phyloP scores from a whole-genome alignment of 257 asterid species.

The Fraxinus americana region DNA sequence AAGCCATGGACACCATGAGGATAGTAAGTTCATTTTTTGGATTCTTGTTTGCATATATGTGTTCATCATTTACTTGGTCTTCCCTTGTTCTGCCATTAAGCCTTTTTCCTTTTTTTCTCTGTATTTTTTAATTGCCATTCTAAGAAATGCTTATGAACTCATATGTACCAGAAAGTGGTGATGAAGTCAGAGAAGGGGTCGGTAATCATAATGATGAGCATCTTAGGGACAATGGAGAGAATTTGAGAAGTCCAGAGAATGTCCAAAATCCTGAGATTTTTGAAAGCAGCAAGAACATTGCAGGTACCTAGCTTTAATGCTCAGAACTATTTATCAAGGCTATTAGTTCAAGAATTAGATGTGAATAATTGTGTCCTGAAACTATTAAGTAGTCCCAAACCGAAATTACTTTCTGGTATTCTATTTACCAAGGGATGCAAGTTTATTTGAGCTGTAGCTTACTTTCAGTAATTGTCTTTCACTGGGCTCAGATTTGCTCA shows the following conservation, averaged over 20 bases:
- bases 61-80: background rate
- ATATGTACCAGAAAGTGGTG: constrained; percentile 34
- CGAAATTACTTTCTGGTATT: background rate
- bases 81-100: background rate
- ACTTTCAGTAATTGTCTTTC: too few relatives aligned
- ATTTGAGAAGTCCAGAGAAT: constrained; percentile 24
- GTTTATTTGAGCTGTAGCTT: background rate
- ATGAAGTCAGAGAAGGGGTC: constrained; percentile 28
- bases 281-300: constrained; percentile 25
- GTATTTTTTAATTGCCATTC: background rate
- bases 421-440: background rate
- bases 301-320: constrained; percentile 39
- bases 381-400: background rate
- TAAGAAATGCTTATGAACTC: constrained; percentile 10
- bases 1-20: constrained; percentile 2
- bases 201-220: constrained; percentile 23
- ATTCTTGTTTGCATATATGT: background rate
- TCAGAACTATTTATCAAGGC: background rate
- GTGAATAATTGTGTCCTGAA: background rate
- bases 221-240: constrained; percentile 20
- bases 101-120: background rate
- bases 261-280: constrained; percentile 17
- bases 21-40: constrained; percentile 25
- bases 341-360: background rate
- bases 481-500: too few relatives aligned